Percentiles rank a stretch among this genome's conserved stretches.
These are phyloP conservation scores for Actinomucor elegans DNA, from an alignment of 371 early-diverging fungal genomes.

Conservation along the genomic window DNA sequence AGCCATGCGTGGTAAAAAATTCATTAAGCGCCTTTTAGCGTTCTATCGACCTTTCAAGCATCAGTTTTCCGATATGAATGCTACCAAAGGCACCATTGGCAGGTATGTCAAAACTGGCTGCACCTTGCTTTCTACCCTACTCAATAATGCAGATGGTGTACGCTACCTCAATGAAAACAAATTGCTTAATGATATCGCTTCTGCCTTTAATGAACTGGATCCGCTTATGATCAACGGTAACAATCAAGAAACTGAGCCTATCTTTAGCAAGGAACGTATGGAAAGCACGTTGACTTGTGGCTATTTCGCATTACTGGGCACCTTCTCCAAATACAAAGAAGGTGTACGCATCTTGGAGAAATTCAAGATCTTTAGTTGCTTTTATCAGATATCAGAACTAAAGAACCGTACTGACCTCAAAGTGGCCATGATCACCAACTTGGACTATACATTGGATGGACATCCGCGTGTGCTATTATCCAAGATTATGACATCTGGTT, in stretches of 20 bases:
- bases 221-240: constrained; percentile 39
- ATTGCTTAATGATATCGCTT: constrained; percentile 66
- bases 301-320: constrained; percentile 79
- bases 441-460: constrained; percentile 83
- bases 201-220: constrained; percentile 70
- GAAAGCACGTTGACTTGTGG: constrained; percentile 71
- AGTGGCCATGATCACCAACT: constrained; percentile 70
- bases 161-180: constrained; percentile 70
- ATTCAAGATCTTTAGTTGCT: constrained; percentile 78
- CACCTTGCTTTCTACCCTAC: constrained; percentile 60
- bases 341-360: constrained; percentile 73
- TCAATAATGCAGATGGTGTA: constrained; percentile 66
- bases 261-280: constrained; percentile 79
- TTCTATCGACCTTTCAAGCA: constrained; percentile 79
- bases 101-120: constrained; percentile 64
- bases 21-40: constrained; percentile 71
- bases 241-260: constrained; percentile 55
- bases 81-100: constrained; percentile 47
- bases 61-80: constrained; percentile 71
- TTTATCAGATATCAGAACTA: constrained; percentile 80
- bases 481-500: constrained; percentile 83
- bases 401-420: constrained; percentile 81
- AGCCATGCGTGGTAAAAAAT: constrained; percentile 71
- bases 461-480: constrained; percentile 81
- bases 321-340: constrained; percentile 61